phyloP scores from a whole-genome alignment of 768 basidiomycete species.

The Amanita fuliginea region DNA sequence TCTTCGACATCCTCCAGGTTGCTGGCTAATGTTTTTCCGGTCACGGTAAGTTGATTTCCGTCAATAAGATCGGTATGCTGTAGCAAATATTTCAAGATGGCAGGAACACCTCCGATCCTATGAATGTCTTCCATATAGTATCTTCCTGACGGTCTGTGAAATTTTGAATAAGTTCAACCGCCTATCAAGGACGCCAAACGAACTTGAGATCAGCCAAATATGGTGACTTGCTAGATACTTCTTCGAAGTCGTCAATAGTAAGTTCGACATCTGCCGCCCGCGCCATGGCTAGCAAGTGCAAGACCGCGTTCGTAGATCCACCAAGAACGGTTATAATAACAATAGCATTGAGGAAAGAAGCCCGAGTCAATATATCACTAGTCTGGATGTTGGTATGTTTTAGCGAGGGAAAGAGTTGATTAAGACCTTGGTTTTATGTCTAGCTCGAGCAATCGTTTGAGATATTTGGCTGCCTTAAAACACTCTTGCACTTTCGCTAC shows the following conservation, averaged over 20 bases:
- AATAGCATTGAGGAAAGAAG: conserved; percentile 74
- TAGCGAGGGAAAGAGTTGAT: too few relatives aligned
- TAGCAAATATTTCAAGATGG: conserved; percentile 73
- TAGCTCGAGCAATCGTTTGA: conserved; percentile 61
- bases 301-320: conserved; percentile 86
- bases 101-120: conserved; percentile 75
- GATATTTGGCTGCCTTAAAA: conserved; percentile 61
- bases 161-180: neutral
- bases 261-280: conserved; percentile 64
- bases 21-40: conserved; percentile 82
- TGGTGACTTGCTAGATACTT: conserved; percentile 67
- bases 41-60: conserved; percentile 78
- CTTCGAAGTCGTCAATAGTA: conserved; percentile 81
- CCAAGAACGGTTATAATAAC: conserved; percentile 70
- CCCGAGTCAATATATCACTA: conserved; percentile 34
- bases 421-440: conserved; percentile 71
- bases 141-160: conserved; percentile 61
- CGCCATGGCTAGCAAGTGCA: conserved; percentile 79
- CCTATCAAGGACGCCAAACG: neutral
- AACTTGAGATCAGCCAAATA: conserved; percentile 71
- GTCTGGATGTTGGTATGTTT: neutral
- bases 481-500: conserved; percentile 80
- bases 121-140: conserved; percentile 91
- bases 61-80: conserved; percentile 73
- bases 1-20: conserved; percentile 74